Percentiles rank a stretch among this genome's conserved stretches.
These are phyloP conservation scores for Salix brachista DNA, from an alignment of 345 rosid genomes.

Conservation along the genomic window DNA sequence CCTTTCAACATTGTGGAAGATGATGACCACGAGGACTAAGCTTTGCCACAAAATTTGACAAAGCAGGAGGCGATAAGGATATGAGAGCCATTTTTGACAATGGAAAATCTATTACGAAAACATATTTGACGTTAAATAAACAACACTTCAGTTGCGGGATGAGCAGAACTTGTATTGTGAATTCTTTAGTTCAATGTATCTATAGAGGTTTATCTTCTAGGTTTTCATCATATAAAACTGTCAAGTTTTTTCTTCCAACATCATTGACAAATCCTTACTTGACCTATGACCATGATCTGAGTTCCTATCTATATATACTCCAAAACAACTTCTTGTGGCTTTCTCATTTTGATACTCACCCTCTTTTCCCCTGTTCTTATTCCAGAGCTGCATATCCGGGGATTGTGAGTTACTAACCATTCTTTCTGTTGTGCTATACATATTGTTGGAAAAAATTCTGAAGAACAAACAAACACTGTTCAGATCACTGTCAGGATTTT, in stretches of 20 bases:
- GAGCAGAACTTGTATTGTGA: neutral
- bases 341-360: too few relatives aligned
- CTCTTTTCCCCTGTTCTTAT: too few relatives aligned
- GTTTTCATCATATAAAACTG: neutral
- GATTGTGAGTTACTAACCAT: too few relatives aligned
- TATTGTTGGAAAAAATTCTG: too few relatives aligned
- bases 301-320: too few relatives aligned
- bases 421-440: too few relatives aligned
- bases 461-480: too few relatives aligned
- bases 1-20: conserved; percentile 63
- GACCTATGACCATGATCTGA: conserved; percentile 1
- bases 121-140: too few relatives aligned
- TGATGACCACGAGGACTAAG: conserved; percentile 40
- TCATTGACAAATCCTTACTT: conserved; percentile 38
- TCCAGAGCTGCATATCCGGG: conserved; percentile 66
- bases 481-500: too few relatives aligned
- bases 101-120: too few relatives aligned
- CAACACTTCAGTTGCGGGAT: neutral
- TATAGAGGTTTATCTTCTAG: neutral
- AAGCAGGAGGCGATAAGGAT: neutral
- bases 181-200: neutral
- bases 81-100: neutral
- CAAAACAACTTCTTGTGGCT: too few relatives aligned
- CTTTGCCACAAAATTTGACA: neutral
- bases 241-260: neutral